These are phyloP conservation scores for Ophiosphaerella korrae DNA, from an alignment of 2,329 filamentous ascomycete genomes.

Conservation along the genomic window DNA sequence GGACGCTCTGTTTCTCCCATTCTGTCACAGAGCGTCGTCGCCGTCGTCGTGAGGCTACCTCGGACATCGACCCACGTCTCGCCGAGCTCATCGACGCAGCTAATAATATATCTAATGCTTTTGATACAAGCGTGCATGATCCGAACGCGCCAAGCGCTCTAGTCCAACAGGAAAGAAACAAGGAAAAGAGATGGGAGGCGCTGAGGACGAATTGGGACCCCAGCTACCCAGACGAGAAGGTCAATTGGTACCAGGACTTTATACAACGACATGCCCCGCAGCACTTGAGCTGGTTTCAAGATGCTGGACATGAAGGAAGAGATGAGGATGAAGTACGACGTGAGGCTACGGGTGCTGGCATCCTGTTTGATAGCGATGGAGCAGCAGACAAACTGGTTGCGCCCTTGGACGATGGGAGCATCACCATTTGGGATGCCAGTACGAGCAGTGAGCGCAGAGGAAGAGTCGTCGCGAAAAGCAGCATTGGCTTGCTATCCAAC, in stretches of 20 bases:
- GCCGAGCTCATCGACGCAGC: slow-evolving; percentile 50
- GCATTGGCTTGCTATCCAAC: slow-evolving; percentile 69
- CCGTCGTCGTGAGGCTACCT: slow-evolving; percentile 43
- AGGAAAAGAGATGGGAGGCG: slow-evolving; percentile 53
- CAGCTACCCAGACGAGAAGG: slow-evolving; percentile 69
- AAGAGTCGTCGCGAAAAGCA: slow-evolving; percentile 68
- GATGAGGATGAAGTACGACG: slow-evolving; percentile 51
- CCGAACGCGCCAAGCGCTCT: slow-evolving; percentile 37
- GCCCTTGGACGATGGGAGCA: slow-evolving; percentile 82
- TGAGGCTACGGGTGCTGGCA: slow-evolving; percentile 75
- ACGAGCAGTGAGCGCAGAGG: slow-evolving; percentile 63
- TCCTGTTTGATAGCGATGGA: slow-evolving; percentile 62
- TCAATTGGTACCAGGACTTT: slow-evolving; percentile 89
- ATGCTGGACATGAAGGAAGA: slow-evolving; percentile 53
- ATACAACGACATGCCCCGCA: slow-evolving; percentile 79
- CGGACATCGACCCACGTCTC: slow-evolving; percentile 50
- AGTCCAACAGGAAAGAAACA: slow-evolving; percentile 37
- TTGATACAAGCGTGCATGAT: slow-evolving; percentile 30
- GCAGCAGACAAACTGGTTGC: slow-evolving; percentile 69
- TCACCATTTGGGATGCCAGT: slow-evolving; percentile 79
- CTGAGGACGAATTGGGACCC: slow-evolving; percentile 85
- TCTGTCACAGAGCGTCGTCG: slow-evolving; percentile 70
- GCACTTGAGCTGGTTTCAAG: slow-evolving; percentile 77
- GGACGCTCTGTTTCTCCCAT: slow-evolving; percentile 71
- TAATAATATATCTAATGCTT: slow-evolving; percentile 38